Base-by-base conservation (phyloP, 164 flowering plant species). In the Chimonanthus salicifolius region DNA sequence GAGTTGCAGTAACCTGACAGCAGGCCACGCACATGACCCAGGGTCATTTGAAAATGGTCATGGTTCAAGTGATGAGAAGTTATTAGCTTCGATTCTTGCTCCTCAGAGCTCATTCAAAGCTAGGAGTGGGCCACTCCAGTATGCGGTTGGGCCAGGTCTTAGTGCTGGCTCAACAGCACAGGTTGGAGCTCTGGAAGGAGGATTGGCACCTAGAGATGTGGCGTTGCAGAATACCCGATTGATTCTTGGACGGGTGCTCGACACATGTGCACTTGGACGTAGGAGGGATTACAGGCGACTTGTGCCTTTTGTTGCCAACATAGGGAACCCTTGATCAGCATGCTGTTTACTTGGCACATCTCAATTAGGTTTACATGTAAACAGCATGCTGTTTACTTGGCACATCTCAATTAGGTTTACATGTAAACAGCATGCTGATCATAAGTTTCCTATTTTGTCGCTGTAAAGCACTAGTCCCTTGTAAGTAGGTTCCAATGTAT, bases 181-280 rank as follows among this genome's bases (percentile, higher is more conserved):
- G 50, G 87, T 78, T 13, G 77, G 78, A 62, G 11, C 20, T 70
- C 68, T 74, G 11, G 96, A 92, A 69, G 71, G 88, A 6, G 95
- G 89, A 47, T 62, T 78, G 72, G 79, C 91, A 4, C 76, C 85
- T 5, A 87, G 87, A 76, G 99, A 95, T 76, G 83, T 87, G 64
- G 92, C 99, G 60, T 74, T 95, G 83, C 94, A 88, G 75, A 95
- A 95, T 77, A 93, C 98, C 3, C 85, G 94, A 0, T 74, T 93
- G 74, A 87, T 93, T 77, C 91, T 95, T 7, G 98, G 97, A 16
- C 89, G 98, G 62, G 97, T 95, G 46, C 88, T 95, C 5, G 97
- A 92, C 49, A 85, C 82, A 47, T 92, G 94, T 48, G 90, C 91
- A 0, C 84, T 95, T 13, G 98, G 99, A 20, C 87, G 88, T 83